Conservation (phyloP, 345 rosid genomes). For the Firmiana major region DNA sequence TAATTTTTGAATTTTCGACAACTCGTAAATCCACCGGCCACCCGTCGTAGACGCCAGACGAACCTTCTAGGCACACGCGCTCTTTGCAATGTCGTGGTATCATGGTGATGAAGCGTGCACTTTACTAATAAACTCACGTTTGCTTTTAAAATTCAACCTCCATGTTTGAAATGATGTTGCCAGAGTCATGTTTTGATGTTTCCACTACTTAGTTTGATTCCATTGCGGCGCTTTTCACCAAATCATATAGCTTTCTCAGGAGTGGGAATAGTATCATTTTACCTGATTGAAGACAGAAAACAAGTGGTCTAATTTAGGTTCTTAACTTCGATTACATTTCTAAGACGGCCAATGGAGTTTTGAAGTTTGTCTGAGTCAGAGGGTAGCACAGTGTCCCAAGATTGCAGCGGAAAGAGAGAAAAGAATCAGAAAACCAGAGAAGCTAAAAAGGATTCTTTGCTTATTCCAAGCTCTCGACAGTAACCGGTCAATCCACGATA, state of each 20-base stretch:
- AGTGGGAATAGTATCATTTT: background rate
- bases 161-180: background rate
- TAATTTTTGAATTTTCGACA: no score
- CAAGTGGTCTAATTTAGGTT: background rate
- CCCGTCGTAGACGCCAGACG: background rate
- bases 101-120: background rate
- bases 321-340: background rate
- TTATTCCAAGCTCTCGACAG: background rate
- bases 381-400: background rate
- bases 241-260: background rate
- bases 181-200: background rate
- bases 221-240: no score
- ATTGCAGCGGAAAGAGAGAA: background rate
- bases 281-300: background rate
- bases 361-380: background rate
- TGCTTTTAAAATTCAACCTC: background rate
- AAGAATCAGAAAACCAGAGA: background rate
- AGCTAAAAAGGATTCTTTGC: background rate
- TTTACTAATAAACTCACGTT: background rate
- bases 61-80: background rate
- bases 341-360: no score
- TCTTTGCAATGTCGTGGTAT: background rate
- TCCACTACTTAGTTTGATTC: background rate
- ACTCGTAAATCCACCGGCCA: no score
- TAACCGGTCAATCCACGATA: slow-evolving; percentile 14